These are phyloP conservation scores for Escallonia herrerae DNA, from an alignment of 129 eudicot species.

Conservation along the genomic window DNA sequence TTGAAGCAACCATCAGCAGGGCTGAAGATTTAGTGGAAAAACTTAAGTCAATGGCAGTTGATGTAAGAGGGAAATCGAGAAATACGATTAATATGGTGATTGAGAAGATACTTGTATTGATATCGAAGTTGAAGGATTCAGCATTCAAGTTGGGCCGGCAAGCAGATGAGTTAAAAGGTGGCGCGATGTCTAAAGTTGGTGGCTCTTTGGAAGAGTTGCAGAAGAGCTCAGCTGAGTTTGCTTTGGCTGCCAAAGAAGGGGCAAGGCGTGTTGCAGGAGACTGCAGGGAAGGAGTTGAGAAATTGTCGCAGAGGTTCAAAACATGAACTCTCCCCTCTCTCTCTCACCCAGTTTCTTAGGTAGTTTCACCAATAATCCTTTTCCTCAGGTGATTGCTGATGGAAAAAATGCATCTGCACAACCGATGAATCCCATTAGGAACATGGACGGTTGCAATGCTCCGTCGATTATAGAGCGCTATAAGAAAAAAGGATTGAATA, in stretches of 20 bases:
- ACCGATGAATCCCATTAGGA: no score
- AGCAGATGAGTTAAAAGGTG: conserved; percentile 51
- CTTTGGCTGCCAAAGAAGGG: conserved; percentile 52
- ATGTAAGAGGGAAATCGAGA: conserved; percentile 59
- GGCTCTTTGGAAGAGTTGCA: conserved; percentile 56
- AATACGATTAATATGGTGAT: conserved; percentile 47
- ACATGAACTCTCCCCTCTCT: conserved; percentile 25
- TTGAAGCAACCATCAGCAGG: conserved; percentile 56
- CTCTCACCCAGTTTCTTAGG: neutral
- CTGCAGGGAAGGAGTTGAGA: conserved; percentile 78
- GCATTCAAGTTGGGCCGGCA: conserved; percentile 21
- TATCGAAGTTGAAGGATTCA: conserved; percentile 55
- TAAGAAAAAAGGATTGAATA: no score
- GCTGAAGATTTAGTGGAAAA: conserved; percentile 68
- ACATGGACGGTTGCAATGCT: no score
- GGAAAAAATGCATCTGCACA: neutral
- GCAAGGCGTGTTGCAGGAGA: conserved; percentile 69
- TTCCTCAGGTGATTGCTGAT: neutral
- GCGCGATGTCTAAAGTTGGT: conserved; percentile 27
- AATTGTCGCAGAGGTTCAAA: conserved; percentile 76
- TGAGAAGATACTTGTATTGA: conserved; percentile 36
- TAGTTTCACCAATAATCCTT: neutral
- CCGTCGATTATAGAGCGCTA: no score
- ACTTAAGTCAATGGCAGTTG: conserved; percentile 62
- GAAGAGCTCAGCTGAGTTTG: conserved; percentile 40